Evolutionary conservation across 2,329 filamentous ascomycete species (phyloP).

Genomic region (Aurifilum marmelostoma): DNA sequence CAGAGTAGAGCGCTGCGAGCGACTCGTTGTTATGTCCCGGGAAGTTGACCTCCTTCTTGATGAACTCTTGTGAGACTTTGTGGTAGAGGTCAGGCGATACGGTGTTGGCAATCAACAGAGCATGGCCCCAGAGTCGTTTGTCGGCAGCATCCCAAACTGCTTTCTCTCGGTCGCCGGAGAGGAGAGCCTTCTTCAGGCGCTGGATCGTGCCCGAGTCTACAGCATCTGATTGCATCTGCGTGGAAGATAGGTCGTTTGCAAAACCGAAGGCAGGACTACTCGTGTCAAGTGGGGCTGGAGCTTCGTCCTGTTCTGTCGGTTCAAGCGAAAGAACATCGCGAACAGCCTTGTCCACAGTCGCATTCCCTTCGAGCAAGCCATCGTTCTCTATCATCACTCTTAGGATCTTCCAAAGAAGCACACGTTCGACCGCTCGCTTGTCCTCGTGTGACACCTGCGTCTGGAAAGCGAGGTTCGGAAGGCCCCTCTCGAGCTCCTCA

Average conservation of each 20-base stretch:
- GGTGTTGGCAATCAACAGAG: conserved; percentile 81
- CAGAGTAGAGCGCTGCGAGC: conserved; percentile 87
- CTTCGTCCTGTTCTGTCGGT: conserved; percentile 38
- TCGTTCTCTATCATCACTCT: conserved; percentile 84
- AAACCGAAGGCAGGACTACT: conserved; percentile 30
- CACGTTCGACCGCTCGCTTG: conserved; percentile 76
- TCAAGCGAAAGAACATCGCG: conserved; percentile 73
- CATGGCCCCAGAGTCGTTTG: conserved; percentile 93
- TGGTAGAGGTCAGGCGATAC: conserved; percentile 85
- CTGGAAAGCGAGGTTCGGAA: conserved; percentile 53
- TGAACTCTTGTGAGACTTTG: conserved; percentile 92
- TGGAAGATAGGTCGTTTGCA: conserved; percentile 32
- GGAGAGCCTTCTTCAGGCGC: conserved; percentile 71
- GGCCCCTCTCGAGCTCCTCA: conserved; percentile 67
- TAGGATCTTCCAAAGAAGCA: conserved; percentile 86
- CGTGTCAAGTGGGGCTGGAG: conserved; percentile 33
- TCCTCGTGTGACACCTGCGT: conserved; percentile 60
- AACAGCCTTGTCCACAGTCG: conserved; percentile 73
- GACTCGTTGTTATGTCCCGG: conserved; percentile 80
- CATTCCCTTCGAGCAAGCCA: conserved; percentile 74
- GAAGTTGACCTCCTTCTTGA: conserved; percentile 90
- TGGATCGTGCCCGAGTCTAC: conserved; percentile 72
- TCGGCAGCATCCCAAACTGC: conserved; percentile 94
- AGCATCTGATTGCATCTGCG: conserved; percentile 54
- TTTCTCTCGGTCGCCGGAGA: conserved; percentile 83